Evolutionary conservation across 2,329 filamentous ascomycete genomes (phyloP), one percentile per base, ranked within the genome.

Genomic region (Diplodia intermedia): DNA sequence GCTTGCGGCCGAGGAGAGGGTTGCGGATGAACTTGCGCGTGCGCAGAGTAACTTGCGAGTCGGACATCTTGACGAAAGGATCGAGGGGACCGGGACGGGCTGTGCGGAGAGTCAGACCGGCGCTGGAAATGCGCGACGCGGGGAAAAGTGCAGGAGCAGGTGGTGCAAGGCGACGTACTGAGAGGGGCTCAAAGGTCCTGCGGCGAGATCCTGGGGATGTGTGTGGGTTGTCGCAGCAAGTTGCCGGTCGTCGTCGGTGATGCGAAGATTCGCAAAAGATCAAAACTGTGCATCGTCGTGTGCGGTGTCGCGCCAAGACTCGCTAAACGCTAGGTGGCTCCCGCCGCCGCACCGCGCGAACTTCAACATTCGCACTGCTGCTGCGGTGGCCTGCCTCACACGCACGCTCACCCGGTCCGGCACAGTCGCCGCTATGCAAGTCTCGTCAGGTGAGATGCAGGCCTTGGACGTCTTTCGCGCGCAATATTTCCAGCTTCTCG

Each of bases 11-110:
- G 82, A 99, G 91, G 82, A 99, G 93, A 84, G 95, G 92, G 90
- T 99, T 99, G 88, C 94, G 93, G 87, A 98, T 96, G 92, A 99
- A 99, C 89, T 98, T 98, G 92, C 95, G 94, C 86, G 95, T 99
- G 88, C 95, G 83, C 80, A 85, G 77, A 73, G 83, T 85, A 74
- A 85, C 82, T 79, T 84, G 83, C 73, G 81, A 81, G 86, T 94
- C 91, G 86, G 94, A 91, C 94, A 97, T 97, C 84, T 85, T 96
- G 78, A 65, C 53, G 55, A 56, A 33, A 54, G 72, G 77, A 73
- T 77, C 67, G 52, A 23, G 33, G 36, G 55, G 65, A 57, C 65
- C 63, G 38, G 54, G 65, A 67, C 65, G 65, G 65, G 53, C 54
- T 57, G 53, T 57, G 54, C 29, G 52, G 36, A 52, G 26, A n/a